Percentiles rank a stretch among this genome's conserved stretches.
phyloP scores from a whole-genome alignment of 768 basidiomycete species.

The Podaxis sp. region DNA sequence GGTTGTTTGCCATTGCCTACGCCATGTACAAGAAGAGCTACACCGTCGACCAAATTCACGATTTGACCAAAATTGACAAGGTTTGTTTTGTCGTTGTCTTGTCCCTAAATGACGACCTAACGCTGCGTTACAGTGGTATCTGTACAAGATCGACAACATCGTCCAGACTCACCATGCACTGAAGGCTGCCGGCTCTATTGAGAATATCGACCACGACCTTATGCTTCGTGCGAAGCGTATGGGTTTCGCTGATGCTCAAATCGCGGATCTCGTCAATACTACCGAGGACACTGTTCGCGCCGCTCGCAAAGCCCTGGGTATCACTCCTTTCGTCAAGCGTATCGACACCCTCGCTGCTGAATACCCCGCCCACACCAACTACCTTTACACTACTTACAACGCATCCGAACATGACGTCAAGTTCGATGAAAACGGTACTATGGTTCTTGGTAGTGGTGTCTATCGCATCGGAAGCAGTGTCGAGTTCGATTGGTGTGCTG shows the following conservation, averaged over 20 bases:
- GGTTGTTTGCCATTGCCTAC: constrained; percentile 95
- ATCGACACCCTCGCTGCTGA: constrained; percentile 99
- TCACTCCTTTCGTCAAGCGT: constrained; percentile 98
- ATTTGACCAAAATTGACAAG: constrained; percentile 98
- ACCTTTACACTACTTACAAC: constrained; percentile 99
- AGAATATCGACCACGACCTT: constrained; percentile 69
- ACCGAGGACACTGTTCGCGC: constrained; percentile 81
- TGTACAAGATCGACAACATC: constrained; percentile 99
- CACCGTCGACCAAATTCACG: constrained; percentile 85
- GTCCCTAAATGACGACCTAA: neutral
- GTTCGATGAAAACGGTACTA: constrained; percentile 96
- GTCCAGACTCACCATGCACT: constrained; percentile 82
- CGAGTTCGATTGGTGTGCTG: constrained; percentile 99
- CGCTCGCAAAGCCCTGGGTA: constrained; percentile 79
- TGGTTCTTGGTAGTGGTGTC: constrained; percentile 97
- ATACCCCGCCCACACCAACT: constrained; percentile 98
- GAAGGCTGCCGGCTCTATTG: constrained; percentile 67
- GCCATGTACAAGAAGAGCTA: constrained; percentile 96
- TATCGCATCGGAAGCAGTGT: constrained; percentile 98
- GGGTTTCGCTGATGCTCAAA: constrained; percentile 94
- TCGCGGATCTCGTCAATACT: constrained; percentile 74
- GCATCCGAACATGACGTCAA: constrained; percentile 94
- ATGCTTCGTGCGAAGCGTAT: constrained; percentile 88
- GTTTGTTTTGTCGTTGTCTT: constrained; percentile 33
- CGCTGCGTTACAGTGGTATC: constrained; percentile 72